These are phyloP conservation scores for Chamaecyparis obtusa DNA, from an alignment of 75 land plant genomes.

Conservation along the genomic window DNA sequence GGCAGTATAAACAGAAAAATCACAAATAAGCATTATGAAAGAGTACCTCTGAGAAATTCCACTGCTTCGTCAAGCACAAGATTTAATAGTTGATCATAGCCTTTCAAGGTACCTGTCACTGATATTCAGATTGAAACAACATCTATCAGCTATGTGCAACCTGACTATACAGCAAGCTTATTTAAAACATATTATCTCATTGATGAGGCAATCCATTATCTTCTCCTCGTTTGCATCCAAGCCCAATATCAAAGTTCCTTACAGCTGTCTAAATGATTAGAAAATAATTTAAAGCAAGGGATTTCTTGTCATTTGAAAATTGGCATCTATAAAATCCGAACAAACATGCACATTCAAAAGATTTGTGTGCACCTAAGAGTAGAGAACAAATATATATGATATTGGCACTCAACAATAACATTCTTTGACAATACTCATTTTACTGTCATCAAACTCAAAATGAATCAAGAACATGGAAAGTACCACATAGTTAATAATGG, in stretches of 20 bases:
- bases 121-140: slow-evolving; percentile 15
- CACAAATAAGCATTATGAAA: not conserved
- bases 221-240: not conserved
- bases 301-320: not conserved
- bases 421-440: not conserved
- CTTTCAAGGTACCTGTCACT: slow-evolving; percentile 96
- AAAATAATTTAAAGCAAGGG: not conserved
- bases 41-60: slow-evolving; percentile 85
- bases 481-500: not conserved
- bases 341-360: not conserved
- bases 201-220: not conserved
- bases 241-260: not conserved
- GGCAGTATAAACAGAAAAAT: not conserved
- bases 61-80: slow-evolving; percentile 96
- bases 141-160: not conserved
- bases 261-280: not conserved
- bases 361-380: not conserved
- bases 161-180: not conserved
- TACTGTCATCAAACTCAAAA: not conserved
- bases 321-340: not conserved
- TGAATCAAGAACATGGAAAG: not conserved
- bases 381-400: not conserved
- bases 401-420: not conserved
- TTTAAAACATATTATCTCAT: not conserved
- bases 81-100: slow-evolving; percentile 94